Evolutionary conservation across 2,329 filamentous ascomycete genomes (phyloP), one percentile per base, ranked within the genome.

Genomic region (Fusarium oligoseptatum): DNA sequence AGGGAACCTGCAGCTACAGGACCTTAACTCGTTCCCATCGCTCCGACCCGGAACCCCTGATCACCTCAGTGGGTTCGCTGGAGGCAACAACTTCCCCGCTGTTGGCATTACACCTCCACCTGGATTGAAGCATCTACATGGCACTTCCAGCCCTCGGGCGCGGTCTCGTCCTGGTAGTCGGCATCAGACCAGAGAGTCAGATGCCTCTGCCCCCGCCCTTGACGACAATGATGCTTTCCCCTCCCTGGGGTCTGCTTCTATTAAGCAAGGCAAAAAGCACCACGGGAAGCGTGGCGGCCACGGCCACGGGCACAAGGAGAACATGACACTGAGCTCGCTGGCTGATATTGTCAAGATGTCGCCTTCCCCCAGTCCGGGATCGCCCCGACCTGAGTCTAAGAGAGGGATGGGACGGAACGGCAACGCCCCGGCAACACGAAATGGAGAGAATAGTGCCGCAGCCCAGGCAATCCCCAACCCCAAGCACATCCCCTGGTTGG

Each of bases 221-320:
- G 95, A 98, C 80, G 97, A 99, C 79, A 96, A 94, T 22, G 97
- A 99, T 79, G 97, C 96, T 0, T 99, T 99, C 79, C 97, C 97
- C 9, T 94, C 93, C 10, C 88, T 99, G 3, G 94, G 95, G 7
- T 94, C 95, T 39, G 93, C 90, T 60, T 89, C 89, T 22, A 86
- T 88, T 29, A 97, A 97, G 82, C 91, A 91, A 62, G 92, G 90
- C 64, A 98, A 98, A 85, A 97, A 98, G 80, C 94, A 97, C 80
- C 95, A 98, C 81, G 95, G 95, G 39, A 98, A 98, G 84, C 91
- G 95, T 67, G 94, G 94, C 56, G 93, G 94, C 0, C 94, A 97
- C 80, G 92, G 92, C 12, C 92, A 92, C 78, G 85, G 85, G 9
- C 89, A 90, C 77, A 94, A 93, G 79, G 92, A 95, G 70, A 92